Percentiles rank a stretch among this genome's conserved stretches.
Evolutionary conservation across 2,329 filamentous ascomycete species (phyloP).

Genomic region (Pleomassaria siparia): DNA sequence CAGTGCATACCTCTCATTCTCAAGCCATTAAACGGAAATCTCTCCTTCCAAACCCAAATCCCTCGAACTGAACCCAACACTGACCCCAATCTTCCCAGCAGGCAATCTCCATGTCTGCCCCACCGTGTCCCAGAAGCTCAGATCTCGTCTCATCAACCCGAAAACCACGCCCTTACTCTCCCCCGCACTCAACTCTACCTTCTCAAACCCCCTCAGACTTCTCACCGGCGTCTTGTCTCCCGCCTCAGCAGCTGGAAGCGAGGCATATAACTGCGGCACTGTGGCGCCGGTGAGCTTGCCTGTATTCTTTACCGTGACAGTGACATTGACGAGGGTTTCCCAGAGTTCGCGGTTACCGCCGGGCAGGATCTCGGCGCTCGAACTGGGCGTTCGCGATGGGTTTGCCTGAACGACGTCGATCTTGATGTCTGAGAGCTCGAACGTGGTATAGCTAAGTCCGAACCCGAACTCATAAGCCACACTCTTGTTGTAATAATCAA

Average conservation of each 20-base stretch:
- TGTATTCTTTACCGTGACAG: conserved; percentile 54
- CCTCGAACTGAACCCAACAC: conserved; percentile 32
- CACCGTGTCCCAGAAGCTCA: conserved; percentile 54
- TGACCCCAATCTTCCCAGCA: conserved; percentile 13
- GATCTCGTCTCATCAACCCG: conserved; percentile 50
- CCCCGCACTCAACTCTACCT: conserved; percentile 48
- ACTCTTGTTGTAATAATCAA: conserved; percentile 43
- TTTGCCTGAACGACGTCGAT: conserved; percentile 14
- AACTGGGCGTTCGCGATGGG: conserved; percentile 17
- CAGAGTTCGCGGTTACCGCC: conserved; percentile 61
- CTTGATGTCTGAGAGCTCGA: conserved; percentile 26
- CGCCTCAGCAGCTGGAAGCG: conserved; percentile 39
- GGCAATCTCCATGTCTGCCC: conserved; percentile 48
- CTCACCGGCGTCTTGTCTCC: conserved; percentile 47
- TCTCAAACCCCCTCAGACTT: conserved; percentile 52
- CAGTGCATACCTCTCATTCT: no score
- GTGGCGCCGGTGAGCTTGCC: conserved; percentile 51
- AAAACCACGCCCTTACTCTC: conserved; percentile 48
- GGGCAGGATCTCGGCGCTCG: conserved; percentile 21
- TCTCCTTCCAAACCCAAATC: conserved; percentile 17
- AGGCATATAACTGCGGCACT: conserved; percentile 61
- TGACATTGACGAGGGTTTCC: conserved; percentile 53
- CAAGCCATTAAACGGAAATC: conserved; percentile 8
- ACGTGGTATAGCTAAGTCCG: conserved; percentile 43
- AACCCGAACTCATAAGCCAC: conserved; percentile 41